Evolutionary conservation across 2,329 filamentous ascomycete species (phyloP).

Genomic region (Colletotrichum magnum): DNA sequence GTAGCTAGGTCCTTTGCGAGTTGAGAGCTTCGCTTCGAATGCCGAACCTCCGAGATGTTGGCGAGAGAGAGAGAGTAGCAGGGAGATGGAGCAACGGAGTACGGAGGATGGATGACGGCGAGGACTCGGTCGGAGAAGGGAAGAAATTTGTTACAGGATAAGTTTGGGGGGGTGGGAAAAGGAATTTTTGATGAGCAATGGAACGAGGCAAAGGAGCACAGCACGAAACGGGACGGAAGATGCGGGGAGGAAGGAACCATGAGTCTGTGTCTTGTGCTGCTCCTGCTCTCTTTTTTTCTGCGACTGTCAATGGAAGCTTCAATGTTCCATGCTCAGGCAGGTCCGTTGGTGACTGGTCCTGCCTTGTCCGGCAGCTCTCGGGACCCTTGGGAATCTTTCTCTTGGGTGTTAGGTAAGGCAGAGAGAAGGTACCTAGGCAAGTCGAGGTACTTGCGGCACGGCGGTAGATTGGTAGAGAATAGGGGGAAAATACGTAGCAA

Average conservation of each 20-base stretch:
- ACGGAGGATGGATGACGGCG: neutral
- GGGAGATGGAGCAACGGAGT: no score
- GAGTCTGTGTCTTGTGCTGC: no score
- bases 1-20: neutral
- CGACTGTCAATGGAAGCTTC: neutral
- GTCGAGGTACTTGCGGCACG: no score
- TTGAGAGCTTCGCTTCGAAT: conserved; percentile 15
- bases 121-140: neutral
- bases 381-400: conserved; percentile 11
- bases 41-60: conserved; percentile 28
- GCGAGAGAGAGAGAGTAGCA: neutral
- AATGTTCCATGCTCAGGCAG: neutral
- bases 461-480: no score
- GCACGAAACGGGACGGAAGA: conserved; percentile 16
- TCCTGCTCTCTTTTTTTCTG: neutral
- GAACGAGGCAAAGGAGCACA: neutral
- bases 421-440: no score
- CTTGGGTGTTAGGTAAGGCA: neutral
- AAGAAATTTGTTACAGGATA: neutral
- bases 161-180: neutral
- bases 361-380: conserved; percentile 19
- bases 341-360: no score
- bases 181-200: neutral
- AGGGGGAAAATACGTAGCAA: neutral
- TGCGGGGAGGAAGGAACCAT: conserved; percentile 11